Evolutionary conservation across 2,329 filamentous ascomycete species (phyloP).

Genomic region (Clonostachys byssicola): DNA sequence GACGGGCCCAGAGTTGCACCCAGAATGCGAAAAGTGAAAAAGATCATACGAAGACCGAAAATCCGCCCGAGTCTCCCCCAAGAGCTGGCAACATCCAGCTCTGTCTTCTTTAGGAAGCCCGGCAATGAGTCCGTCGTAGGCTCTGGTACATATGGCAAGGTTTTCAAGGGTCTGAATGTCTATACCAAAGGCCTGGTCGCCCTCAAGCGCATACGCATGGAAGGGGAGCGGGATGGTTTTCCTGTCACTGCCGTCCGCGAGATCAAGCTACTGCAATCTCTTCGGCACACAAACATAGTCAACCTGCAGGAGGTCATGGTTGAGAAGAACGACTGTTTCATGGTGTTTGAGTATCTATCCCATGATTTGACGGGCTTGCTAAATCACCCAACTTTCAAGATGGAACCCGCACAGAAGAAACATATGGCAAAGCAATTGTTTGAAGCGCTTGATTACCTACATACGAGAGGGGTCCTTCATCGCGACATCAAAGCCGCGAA

Average conservation of each 20-base stretch:
- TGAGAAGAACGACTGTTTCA: conserved; percentile 97
- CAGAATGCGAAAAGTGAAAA: conserved; percentile 60
- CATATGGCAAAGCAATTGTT: conserved; percentile 91
- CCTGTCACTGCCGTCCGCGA: conserved; percentile 88
- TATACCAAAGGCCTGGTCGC: conserved; percentile 82
- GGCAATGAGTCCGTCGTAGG: conserved; percentile 97
- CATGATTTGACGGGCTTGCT: conserved; percentile 93
- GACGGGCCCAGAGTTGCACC: conserved; percentile 31
- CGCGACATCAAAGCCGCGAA: conserved; percentile 98
- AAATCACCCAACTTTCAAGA: conserved; percentile 87
- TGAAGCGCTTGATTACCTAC: conserved; percentile 88
- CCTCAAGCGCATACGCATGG: conserved; percentile 89
- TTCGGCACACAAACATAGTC: conserved; percentile 80
- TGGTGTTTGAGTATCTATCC: conserved; percentile 98
- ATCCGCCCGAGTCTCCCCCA: conserved; percentile 64
- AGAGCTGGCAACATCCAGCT: conserved; percentile 75
- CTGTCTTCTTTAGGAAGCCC: conserved; percentile 90
- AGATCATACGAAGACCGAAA: conserved; percentile 66
- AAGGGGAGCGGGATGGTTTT: conserved; percentile 86
- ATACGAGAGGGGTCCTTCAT: conserved; percentile 88
- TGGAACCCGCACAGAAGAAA: conserved; percentile 85
- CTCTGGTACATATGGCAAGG: conserved; percentile 92
- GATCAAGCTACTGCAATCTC: conserved; percentile 85
- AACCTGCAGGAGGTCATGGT: conserved; percentile 92
- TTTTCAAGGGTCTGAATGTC: conserved; percentile 92